These are phyloP conservation scores for Blastobotrys attinorum DNA, from an alignment of 805 yeast species.

Conservation along the genomic window DNA sequence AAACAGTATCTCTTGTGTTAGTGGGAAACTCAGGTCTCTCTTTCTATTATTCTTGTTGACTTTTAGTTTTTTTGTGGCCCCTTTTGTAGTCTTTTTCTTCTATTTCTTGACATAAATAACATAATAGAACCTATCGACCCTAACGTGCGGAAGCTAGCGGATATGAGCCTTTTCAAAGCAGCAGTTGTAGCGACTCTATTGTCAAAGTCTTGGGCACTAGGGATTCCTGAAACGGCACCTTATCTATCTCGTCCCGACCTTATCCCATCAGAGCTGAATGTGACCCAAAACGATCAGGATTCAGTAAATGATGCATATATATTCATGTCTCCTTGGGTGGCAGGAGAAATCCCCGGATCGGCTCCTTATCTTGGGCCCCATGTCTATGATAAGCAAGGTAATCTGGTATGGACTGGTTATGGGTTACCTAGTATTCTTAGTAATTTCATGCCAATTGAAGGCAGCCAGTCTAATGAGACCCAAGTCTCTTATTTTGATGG, in stretches of 20 bases:
- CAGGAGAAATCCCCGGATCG: background rate
- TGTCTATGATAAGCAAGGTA: background rate
- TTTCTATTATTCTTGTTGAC: no score
- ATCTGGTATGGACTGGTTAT: constrained; percentile 2
- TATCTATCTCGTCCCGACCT: background rate
- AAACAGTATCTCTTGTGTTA: no score
- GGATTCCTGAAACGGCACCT: no score
- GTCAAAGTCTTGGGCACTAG: no score
- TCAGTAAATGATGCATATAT: background rate
- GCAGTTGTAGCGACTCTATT: no score
- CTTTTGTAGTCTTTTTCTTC: no score
- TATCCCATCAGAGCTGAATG: background rate
- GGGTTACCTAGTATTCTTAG: background rate
- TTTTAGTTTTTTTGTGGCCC: no score
- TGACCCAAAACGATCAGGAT: background rate
- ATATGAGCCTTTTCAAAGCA: no score
- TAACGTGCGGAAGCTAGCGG: no score
- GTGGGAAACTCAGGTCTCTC: no score
- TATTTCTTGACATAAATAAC: no score
- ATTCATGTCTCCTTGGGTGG: background rate
- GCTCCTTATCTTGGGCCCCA: background rate
- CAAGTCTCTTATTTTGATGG: background rate
- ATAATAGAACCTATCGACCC: no score
- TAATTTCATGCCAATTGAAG: constrained; percentile 2
- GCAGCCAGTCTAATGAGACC: background rate